Evolutionary conservation across 306 rosid species (phyloP).

Genomic region (Quercus gilva): DNA sequence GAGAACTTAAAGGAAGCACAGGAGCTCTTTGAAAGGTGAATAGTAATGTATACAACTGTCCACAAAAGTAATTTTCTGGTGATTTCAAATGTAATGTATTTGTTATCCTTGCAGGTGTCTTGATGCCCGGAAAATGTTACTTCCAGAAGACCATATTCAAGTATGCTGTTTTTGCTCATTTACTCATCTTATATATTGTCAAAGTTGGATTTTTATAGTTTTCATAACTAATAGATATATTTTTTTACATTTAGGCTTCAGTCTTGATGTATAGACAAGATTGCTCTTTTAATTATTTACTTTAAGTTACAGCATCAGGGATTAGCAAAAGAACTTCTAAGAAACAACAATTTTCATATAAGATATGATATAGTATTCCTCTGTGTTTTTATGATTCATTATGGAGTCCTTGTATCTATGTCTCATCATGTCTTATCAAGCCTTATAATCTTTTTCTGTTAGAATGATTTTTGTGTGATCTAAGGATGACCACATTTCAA

Average conservation of each 20-base stretch:
- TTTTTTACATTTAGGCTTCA: neutral
- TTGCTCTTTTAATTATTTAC: too few species aligned
- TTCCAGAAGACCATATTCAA: conserved; percentile 70
- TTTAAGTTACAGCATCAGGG: neutral
- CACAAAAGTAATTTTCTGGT: conserved; percentile 5
- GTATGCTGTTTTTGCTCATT: conserved; percentile 32
- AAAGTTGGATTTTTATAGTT: neutral
- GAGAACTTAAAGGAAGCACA: conserved; percentile 57
- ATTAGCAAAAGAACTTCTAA: neutral
- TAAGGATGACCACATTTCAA: neutral
- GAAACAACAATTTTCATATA: neutral
- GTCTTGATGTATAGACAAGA: too few species aligned
- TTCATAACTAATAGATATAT: neutral
- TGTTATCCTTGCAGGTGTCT: conserved; percentile 56
- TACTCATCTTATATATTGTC: neutral
- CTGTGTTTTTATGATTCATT: neutral
- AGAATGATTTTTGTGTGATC: neutral
- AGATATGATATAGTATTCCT: neutral
- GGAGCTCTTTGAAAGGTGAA: conserved; percentile 85
- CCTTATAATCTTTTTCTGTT: neutral
- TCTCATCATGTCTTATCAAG: neutral
- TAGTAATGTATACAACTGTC: conserved; percentile 1
- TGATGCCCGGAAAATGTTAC: conserved; percentile 57
- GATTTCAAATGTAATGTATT: conserved; percentile 5
- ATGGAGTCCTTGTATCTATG: neutral